Evolutionary conservation across 352 stramenopile genomes (phyloP).

Genomic region (Phytophthora niederhauseri): DNA sequence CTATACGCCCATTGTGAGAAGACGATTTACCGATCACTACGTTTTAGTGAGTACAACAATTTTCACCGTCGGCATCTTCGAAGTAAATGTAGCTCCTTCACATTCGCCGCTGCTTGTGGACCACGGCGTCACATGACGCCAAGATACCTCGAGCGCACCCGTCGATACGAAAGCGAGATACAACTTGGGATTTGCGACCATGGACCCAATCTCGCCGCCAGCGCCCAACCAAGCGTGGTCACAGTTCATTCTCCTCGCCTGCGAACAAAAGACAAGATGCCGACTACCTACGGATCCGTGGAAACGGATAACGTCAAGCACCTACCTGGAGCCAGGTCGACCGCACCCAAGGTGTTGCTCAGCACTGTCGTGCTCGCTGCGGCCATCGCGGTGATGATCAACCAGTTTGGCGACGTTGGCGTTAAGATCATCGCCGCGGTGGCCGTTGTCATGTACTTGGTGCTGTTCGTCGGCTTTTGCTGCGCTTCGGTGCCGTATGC

Average conservation of each 20-base stretch:
- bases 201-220: neutral
- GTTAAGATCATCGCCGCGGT: neutral
- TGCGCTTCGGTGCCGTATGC: constrained; percentile 1
- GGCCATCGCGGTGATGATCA: neutral
- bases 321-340: neutral
- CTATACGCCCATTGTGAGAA: neutral
- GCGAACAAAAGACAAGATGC: neutral
- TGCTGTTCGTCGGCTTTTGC: constrained; percentile 14
- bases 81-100: too few relatives aligned
- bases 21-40: neutral
- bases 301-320: neutral
- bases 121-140: neutral
- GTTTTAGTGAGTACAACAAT: too few relatives aligned
- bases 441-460: neutral
- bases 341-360: neutral
- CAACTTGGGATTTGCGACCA: neutral
- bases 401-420: neutral
- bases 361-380: neutral
- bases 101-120: neutral
- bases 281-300: neutral
- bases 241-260: neutral
- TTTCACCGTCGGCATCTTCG: too few relatives aligned
- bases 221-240: neutral
- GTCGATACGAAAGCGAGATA: neutral
- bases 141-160: neutral